These are phyloP conservation scores for Amanita inopinata DNA, from an alignment of 768 basidiomycete genomes.

Conservation along the genomic window DNA sequence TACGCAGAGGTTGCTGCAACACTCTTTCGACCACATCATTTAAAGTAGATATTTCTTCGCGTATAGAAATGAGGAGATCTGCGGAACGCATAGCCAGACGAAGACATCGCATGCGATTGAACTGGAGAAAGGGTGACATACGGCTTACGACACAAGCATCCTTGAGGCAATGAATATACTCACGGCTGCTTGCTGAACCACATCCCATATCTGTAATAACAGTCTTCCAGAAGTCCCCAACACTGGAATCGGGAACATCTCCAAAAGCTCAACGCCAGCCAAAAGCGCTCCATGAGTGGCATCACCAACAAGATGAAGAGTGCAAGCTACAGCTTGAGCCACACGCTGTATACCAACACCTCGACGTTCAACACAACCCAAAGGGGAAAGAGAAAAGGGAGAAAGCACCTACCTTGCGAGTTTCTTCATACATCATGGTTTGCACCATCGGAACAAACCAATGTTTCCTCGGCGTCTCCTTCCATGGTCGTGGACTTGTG, in stretches of 20 bases:
- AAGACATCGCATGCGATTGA: constrained; percentile 51
- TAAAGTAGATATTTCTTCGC: constrained; percentile 40
- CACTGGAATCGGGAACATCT: constrained; percentile 42
- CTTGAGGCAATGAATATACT: constrained; percentile 16
- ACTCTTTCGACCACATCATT: constrained; percentile 32
- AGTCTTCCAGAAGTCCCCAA: constrained; percentile 36
- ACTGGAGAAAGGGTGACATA: constrained; percentile 23
- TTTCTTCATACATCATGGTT: constrained; percentile 23
- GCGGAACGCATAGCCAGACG: constrained; percentile 56
- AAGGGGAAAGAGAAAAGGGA: neutral
- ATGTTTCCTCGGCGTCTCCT: constrained; percentile 6
- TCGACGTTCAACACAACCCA: neutral
- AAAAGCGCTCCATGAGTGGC: constrained; percentile 28
- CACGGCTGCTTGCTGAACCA: constrained; percentile 46
- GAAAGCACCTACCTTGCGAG: constrained; percentile 19
- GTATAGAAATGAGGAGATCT: constrained; percentile 43
- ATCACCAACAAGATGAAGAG: constrained; percentile 23
- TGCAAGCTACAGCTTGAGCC: constrained; percentile 19
- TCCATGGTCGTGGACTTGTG: constrained; percentile 4
- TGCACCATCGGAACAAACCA: constrained; percentile 20
- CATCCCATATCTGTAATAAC: constrained; percentile 48
- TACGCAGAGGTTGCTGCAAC: constrained; percentile 35
- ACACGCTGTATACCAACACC: constrained; percentile 18
- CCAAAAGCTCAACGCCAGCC: constrained; percentile 24
- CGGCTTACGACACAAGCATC: neutral